Conservation (phyloP, 2,329 filamentous ascomycete genomes). For the Colletotrichum camelliae region DNA sequence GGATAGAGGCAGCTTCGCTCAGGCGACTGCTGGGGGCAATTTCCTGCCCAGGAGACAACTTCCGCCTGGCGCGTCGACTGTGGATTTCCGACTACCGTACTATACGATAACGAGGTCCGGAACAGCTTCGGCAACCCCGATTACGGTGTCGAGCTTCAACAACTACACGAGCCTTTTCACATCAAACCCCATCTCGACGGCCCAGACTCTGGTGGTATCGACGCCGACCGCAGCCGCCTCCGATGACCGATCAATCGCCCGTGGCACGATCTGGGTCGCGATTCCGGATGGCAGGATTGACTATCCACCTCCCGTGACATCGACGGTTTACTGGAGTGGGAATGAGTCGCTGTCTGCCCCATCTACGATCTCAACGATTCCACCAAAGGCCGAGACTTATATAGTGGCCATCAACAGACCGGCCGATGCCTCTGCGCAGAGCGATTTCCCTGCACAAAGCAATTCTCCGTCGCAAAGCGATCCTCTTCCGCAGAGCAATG, state of each 20-base stretch:
- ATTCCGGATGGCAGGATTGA: slow-evolving; percentile 1
- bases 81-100: slow-evolving; percentile 9
- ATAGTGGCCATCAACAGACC: background rate
- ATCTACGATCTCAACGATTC: slow-evolving; percentile 16
- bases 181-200: background rate
- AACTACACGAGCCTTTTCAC: slow-evolving; percentile 4
- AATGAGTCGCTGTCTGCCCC: background rate
- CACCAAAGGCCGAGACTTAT: background rate
- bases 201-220: slow-evolving; percentile 8
- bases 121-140: background rate
- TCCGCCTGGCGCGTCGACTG: background rate
- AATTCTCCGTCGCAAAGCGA: background rate
- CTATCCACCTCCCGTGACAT: background rate
- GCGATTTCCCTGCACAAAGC: background rate
- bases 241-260: background rate
- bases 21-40: background rate
- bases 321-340: slow-evolving; percentile 1
- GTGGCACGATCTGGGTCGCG: slow-evolving; percentile 9
- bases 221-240: slow-evolving; percentile 6
- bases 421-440: background rate
- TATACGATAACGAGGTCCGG: background rate
- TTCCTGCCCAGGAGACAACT: background rate
- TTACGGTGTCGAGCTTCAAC: background rate
- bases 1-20: background rate
- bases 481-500: background rate